Percentiles rank a stretch among this genome's conserved stretches.
phyloP scores from a whole-genome alignment of 768 basidiomycete species.

The Neoboletus magnificus region DNA sequence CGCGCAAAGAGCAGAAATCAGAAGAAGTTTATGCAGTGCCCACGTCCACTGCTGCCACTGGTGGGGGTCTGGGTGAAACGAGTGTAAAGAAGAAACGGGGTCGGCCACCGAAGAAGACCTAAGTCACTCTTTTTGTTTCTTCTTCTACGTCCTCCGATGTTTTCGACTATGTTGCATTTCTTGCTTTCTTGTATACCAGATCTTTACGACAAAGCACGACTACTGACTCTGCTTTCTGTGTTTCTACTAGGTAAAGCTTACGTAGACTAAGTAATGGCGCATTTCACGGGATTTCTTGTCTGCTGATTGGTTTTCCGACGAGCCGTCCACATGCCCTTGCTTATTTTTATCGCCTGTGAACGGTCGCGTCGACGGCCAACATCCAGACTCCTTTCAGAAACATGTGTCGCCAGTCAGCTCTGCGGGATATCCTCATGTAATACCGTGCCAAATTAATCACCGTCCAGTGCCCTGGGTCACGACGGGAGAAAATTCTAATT shows the following conservation, averaged over 20 bases:
- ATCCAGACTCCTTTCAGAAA: conserved; percentile 20
- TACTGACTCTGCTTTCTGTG: conserved; percentile 35
- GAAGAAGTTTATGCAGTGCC: conserved; percentile 38
- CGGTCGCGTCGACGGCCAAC: conserved; percentile 10
- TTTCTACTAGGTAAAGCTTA: conserved; percentile 33
- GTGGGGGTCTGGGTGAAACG: conserved; percentile 45
- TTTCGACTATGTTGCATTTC: conserved; percentile 30
- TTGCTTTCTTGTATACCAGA: conserved; percentile 36
- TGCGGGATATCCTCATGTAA: conserved; percentile 34
- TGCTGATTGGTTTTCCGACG: conserved; percentile 7
- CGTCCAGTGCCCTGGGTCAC: conserved; percentile 25
- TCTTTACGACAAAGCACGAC: conserved; percentile 33
- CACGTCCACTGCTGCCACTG: conserved; percentile 25
- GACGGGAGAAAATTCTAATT: conserved; percentile 19
- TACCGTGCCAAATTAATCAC: conserved; percentile 34
- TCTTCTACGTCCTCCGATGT: conserved; percentile 10
- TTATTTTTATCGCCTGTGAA: conserved; percentile 37
- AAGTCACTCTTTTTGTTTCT: conserved; percentile 7
- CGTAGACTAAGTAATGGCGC: conserved; percentile 35
- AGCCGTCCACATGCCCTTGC: conserved; percentile 18
- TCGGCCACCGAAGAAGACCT: conserved; percentile 54
- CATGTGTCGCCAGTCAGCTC: conserved; percentile 23
- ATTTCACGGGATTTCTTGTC: conserved; percentile 26
- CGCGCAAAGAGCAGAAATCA: conserved; percentile 61
- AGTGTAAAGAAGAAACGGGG: conserved; percentile 67